Evolutionary conservation across 176 grass and related monocot genomes (phyloP), one percentile per base, ranked within the genome.

Genomic region (Saccharum officinarum): DNA sequence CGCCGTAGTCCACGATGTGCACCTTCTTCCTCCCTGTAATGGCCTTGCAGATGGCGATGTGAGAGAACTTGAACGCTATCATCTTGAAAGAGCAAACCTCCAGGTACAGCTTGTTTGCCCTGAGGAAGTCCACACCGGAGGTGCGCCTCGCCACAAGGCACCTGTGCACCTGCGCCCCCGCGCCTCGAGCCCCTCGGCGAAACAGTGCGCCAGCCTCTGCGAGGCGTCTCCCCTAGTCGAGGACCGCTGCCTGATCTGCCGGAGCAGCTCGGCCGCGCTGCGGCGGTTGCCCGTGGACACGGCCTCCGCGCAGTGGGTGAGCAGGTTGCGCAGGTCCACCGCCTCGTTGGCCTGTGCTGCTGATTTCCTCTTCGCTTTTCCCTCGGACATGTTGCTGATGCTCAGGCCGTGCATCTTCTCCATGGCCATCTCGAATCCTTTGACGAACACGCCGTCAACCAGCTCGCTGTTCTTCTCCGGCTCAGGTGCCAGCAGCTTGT

Each of bases 141-240:
- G 28, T 28, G 28, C 28, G 28, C 28, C 28, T 28, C 28, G 28
- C 28, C 28, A 28, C 28, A 28, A 28, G 28, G 1, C 1, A 28
- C 28, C 28, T 28, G 1, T 28, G 28, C 28, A 28, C 28, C 28
- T 0, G 28, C 28, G 28, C 28, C 28, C 28, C 28, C 28, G 79
- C 8, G 80, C 80, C 63, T 94, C 82, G 46, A 94, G 89, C 5
- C 83, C 92, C 40, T 91, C 64, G 1, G 86, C 57, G 54, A 94
- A 89, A 40, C 83, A 94, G 44, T 87, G 65, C 2, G 92, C 89
- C 62, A 94, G 36, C 52, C 92, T 82, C 86, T 94, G 89, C 0
- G 78, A 89, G 46, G 83, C 89, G 69, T 94, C 86, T 40, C 92
- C 92, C 5, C 13, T 59, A 0, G 71, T 64, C 4, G 89, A 91